phyloP scores from a whole-genome alignment of 208 protist species.

The Tritrichomonas musculus region DNA sequence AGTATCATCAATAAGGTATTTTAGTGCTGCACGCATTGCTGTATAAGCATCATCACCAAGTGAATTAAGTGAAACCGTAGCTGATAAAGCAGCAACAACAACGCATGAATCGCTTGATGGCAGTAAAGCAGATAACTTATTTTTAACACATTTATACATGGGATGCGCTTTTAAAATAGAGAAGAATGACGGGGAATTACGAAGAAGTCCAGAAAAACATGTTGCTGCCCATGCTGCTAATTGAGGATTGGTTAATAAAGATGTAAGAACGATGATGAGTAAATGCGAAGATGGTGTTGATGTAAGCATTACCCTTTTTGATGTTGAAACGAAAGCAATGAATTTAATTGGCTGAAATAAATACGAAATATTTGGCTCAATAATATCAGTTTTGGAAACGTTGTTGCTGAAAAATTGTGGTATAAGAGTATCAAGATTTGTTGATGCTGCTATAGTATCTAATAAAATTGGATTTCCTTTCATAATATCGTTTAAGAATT shows the following conservation, averaged over 20 bases:
- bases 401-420: neutral
- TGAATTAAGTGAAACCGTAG: neutral
- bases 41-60: neutral
- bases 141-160: neutral
- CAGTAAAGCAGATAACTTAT: neutral
- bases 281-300: neutral
- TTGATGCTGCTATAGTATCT: neutral
- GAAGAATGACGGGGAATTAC: neutral
- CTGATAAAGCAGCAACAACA: neutral
- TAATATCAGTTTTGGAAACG: neutral
- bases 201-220: neutral
- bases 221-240: constrained; percentile 7
- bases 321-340: neutral
- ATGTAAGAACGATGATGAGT: neutral
- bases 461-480: neutral
- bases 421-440: neutral
- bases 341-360: neutral
- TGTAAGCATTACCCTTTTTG: neutral
- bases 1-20: neutral
- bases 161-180: neutral
- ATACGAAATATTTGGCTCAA: neutral
- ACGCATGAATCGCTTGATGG: neutral
- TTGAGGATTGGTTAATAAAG: neutral
- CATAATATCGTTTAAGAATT: neutral
- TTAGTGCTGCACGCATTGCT: neutral